Conservation (phyloP, 768 basidiomycete species). For the Steccherinum ochraceum region DNA sequence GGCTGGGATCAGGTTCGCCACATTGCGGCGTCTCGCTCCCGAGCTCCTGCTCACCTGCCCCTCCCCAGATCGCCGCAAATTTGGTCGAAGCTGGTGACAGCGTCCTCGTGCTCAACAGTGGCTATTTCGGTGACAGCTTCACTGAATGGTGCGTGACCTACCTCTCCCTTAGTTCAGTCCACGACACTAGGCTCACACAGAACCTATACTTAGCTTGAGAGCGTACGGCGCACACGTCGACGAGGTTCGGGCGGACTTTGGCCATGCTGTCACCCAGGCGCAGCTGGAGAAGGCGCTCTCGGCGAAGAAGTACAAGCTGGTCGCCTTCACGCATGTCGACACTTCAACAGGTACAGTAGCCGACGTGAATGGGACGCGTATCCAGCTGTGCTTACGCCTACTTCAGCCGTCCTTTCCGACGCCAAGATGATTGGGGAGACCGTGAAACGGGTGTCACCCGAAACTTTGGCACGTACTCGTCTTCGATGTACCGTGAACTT, state of each 20-base stretch:
- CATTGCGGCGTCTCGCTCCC: slow-evolving; percentile 3
- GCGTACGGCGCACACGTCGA: slow-evolving; percentile 87
- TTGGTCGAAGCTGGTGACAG: slow-evolving; percentile 77
- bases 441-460: slow-evolving; percentile 73
- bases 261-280: slow-evolving; percentile 56
- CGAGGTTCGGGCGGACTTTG: slow-evolving; percentile 78
- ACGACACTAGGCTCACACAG: neutral
- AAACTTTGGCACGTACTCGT: slow-evolving; percentile 64
- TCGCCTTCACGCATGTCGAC: slow-evolving; percentile 95
- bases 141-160: slow-evolving; percentile 62
- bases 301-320: slow-evolving; percentile 77
- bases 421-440: slow-evolving; percentile 69
- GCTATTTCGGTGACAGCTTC: slow-evolving; percentile 93
- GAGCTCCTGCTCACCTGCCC: neutral
- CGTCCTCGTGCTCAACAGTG: slow-evolving; percentile 79
- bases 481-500: no score
- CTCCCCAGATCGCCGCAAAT: slow-evolving; percentile 73
- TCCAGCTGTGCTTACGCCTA: slow-evolving; percentile 7
- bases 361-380: neutral
- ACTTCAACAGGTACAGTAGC: slow-evolving; percentile 60
- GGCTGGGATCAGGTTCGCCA: slow-evolving; percentile 87
- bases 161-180: slow-evolving; percentile 1
- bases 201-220: slow-evolving; percentile 48
- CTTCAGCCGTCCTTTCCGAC: slow-evolving; percentile 74
- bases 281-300: slow-evolving; percentile 66